phyloP scores from a whole-genome alignment of 345 rosid species.

The Ceriops decandra region DNA sequence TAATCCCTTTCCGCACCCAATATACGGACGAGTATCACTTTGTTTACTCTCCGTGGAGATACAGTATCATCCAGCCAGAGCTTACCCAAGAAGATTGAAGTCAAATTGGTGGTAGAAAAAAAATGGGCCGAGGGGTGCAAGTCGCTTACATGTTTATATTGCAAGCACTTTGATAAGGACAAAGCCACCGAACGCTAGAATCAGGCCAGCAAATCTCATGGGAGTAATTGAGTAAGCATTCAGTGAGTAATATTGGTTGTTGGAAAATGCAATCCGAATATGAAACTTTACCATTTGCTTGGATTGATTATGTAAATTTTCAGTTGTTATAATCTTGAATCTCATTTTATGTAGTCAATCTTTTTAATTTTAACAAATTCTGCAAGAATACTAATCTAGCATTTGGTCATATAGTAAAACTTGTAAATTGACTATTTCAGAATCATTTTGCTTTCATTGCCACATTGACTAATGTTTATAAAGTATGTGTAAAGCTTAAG shows the following conservation, averaged over 20 bases:
- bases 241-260: background rate
- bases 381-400: background rate
- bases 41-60: too few species aligned
- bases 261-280: background rate
- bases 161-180: background rate
- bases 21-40: too few species aligned
- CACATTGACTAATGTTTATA: background rate
- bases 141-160: conserved; percentile 3
- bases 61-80: too few species aligned
- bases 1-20: too few species aligned
- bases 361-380: background rate
- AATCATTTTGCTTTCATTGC: background rate
- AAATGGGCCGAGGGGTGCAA: conserved; percentile 6
- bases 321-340: too few species aligned
- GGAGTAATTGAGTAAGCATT: too few species aligned
- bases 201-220: too few species aligned
- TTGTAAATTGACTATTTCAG: background rate
- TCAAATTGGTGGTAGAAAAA: too few species aligned
- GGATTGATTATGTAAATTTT: too few species aligned
- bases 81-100: too few species aligned
- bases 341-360: background rate
- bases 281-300: too few species aligned
- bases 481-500: background rate
- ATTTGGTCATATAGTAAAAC: background rate
- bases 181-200: too few species aligned